phyloP scores from a whole-genome alignment of 2,329 filamentous ascomycete species.

The Amauroascus verrucosus region DNA sequence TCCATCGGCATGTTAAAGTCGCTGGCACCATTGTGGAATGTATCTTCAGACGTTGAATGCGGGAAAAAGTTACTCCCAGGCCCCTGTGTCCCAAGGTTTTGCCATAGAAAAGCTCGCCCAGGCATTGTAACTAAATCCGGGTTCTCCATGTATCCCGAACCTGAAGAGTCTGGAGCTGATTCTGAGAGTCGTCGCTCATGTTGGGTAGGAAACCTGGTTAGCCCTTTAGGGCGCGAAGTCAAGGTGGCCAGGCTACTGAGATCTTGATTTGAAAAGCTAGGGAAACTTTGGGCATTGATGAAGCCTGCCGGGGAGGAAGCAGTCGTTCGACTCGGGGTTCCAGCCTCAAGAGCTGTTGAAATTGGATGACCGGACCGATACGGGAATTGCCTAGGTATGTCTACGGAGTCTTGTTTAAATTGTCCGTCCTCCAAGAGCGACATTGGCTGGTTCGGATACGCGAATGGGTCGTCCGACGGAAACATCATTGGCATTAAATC shows the following conservation, averaged over 20 bases:
- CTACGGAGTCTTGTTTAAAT: constrained; percentile 25
- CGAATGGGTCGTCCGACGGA: constrained; percentile 42
- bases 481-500: constrained; percentile 44
- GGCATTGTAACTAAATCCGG: constrained; percentile 35
- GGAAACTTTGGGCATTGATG: constrained; percentile 3
- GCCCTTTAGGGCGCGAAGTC: constrained; percentile 11
- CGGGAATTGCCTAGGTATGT: constrained; percentile 9
- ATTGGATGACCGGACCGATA: constrained; percentile 11
- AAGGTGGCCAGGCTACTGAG: neutral
- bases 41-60: constrained; percentile 20
- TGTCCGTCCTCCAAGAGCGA: constrained; percentile 37
- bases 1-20: constrained; percentile 20
- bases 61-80: constrained; percentile 12
- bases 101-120: constrained; percentile 34
- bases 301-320: constrained; percentile 12
- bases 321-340: constrained; percentile 2
- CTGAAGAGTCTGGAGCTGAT: constrained; percentile 10
- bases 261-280: constrained; percentile 6
- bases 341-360: constrained; percentile 2
- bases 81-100: constrained; percentile 23
- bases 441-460: constrained; percentile 42
- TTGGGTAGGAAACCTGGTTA: neutral
- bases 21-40: constrained; percentile 18
- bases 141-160: constrained; percentile 25
- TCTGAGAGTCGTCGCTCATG: constrained; percentile 7